phyloP scores from a whole-genome alignment of 148 eudicot species.

The Nyssa sinensis region DNA sequence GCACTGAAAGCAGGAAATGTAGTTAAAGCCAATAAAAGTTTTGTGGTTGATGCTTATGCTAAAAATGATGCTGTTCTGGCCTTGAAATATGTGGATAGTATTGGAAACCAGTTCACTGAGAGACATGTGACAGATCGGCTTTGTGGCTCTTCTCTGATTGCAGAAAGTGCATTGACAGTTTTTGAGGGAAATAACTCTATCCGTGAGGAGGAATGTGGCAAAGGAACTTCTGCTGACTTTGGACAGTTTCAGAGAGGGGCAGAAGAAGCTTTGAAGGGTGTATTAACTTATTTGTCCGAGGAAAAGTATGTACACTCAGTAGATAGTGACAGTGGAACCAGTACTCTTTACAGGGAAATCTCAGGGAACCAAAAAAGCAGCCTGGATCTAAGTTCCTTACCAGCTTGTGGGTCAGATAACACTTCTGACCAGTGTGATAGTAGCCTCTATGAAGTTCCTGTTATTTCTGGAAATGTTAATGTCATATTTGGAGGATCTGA shows the following conservation, averaged over 20 bases:
- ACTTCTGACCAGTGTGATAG: constrained; percentile 27
- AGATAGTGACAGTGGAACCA: constrained; percentile 25
- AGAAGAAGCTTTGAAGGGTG: constrained; percentile 26
- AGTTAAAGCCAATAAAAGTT: constrained; percentile 48
- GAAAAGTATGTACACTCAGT: constrained; percentile 38
- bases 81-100: constrained; percentile 18
- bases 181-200: constrained; percentile 11
- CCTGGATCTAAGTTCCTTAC: constrained; percentile 15
- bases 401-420: constrained; percentile 33
- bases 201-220: constrained; percentile 16
- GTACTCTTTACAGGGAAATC: constrained; percentile 12
- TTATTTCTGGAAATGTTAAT: constrained; percentile 28
- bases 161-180: constrained; percentile 25
- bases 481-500: constrained; percentile 26
- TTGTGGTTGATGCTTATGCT: constrained; percentile 21
- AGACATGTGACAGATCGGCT: constrained; percentile 13
- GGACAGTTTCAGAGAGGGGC: too few relatives aligned
- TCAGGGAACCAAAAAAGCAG: constrained; percentile 22
- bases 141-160: constrained; percentile 26
- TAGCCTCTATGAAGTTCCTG: constrained; percentile 45
- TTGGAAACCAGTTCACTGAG: constrained; percentile 21
- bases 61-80: constrained; percentile 21
- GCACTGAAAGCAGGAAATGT: constrained; percentile 60
- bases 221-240: too few relatives aligned
- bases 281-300: constrained; percentile 40